Percentiles rank a stretch among this genome's conserved stretches.
phyloP scores from a whole-genome alignment of 192 early-diverging fungal species.

The Coemansia sp. region DNA sequence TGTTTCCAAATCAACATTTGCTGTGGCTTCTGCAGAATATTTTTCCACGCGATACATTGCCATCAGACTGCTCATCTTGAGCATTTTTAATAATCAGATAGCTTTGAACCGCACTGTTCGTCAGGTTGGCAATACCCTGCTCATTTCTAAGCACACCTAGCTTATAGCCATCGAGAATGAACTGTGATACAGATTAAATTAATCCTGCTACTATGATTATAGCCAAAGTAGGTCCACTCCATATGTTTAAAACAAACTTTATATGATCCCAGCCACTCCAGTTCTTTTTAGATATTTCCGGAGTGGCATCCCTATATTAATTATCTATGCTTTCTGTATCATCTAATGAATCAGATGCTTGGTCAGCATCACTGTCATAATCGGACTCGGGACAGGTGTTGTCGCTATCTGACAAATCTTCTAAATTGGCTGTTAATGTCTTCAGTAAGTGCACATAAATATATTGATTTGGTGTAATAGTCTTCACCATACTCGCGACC shows the following conservation, averaged over 20 bases:
- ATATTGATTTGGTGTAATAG: conserved; percentile 54
- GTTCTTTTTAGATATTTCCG: neutral
- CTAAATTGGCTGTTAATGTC: conserved; percentile 45
- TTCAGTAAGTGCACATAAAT: conserved; percentile 56
- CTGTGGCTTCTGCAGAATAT: too few species aligned
- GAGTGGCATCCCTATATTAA: neutral
- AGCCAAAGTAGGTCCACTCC: conserved; percentile 12
- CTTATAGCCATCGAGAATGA: conserved; percentile 8
- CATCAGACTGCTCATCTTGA: too few species aligned
- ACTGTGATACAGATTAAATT: conserved; percentile 7
- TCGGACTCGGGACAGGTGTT: neutral
- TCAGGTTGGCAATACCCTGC: neutral
- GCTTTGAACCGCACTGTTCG: neutral
- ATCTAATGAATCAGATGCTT: neutral
- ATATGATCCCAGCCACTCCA: neutral
- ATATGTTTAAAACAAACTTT: conserved; percentile 5
- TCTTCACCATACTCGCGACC: conserved; percentile 12
- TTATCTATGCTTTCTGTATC: neutral
- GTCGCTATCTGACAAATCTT: neutral
- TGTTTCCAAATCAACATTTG: conserved; percentile 50
- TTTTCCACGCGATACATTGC: too few species aligned
- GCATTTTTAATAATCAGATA: conserved; percentile 16
- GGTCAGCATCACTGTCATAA: neutral
- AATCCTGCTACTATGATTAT: conserved; percentile 7
- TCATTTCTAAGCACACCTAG: conserved; percentile 3